Conservation (phyloP, 2,329 filamentous ascomycete species). For the Aspergillus sclerotialis region DNA sequence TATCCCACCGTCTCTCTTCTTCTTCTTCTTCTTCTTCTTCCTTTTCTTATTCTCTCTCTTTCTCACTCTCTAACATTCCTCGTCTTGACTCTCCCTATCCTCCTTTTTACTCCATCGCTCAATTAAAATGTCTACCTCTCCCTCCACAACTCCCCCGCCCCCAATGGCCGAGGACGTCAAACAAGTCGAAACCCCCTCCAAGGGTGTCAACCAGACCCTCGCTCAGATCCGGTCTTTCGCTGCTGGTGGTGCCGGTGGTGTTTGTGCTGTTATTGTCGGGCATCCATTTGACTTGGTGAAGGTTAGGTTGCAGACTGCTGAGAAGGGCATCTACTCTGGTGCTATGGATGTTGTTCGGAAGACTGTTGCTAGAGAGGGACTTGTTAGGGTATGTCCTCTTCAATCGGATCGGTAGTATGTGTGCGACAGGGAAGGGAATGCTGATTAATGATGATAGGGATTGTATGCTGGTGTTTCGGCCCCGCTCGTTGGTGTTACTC, state of each 20-base stretch:
- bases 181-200: constrained; percentile 19
- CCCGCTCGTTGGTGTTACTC: constrained; percentile 89
- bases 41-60: not conserved
- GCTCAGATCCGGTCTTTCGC: constrained; percentile 71
- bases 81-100: constrained; percentile 3
- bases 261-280: constrained; percentile 89
- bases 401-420: not conserved
- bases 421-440: not conserved
- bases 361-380: constrained; percentile 78
- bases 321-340: constrained; percentile 82
- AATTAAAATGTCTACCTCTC: constrained; percentile 21
- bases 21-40: not conserved
- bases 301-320: constrained; percentile 91
- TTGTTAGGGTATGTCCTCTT: constrained; percentile 46
- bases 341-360: constrained; percentile 88
- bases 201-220: constrained; percentile 43
- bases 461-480: constrained; percentile 96
- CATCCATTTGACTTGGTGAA: constrained; percentile 98
- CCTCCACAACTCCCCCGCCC: constrained; percentile 21
- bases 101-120: not conserved
- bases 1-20: constrained; percentile 3
- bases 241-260: constrained; percentile 85
- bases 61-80: no score
- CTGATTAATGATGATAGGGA: constrained; percentile 45
- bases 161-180: constrained; percentile 23